Evolutionary conservation across 768 basidiomycete genomes (phyloP), one percentile per base, ranked within the genome.

Genomic region (Naganishia antarctica): DNA sequence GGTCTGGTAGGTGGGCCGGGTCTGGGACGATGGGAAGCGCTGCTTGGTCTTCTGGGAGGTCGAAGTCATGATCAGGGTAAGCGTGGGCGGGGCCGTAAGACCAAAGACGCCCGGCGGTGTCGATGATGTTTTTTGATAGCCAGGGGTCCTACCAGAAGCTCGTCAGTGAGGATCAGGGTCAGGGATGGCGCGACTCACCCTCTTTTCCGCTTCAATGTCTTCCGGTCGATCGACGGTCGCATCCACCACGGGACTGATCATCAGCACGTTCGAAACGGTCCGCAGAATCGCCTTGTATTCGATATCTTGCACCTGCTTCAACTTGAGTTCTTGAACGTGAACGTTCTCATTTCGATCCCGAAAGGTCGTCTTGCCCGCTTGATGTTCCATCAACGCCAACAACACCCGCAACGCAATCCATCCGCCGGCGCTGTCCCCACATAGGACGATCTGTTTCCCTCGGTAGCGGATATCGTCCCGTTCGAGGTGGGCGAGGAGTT

Each of bases 391-490:
- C 59, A 70, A 8, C 23, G 49, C 31, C 25, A 59, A 31, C 16
- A 67, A 16, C 4, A 68, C 15, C 29, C 64, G 25, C 15, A 67
- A 28, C 5, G 59, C 46, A 37, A 66, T 49, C 66, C 67, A 70
- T 2, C 69, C 69, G 18, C 69, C 69, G 2, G 69, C 66, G 15
- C 64, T 66, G 32, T 70, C 69, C n/a, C 69, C 69, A 61, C 63
- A 63, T 16, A 62, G 37, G 28, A 70, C 48, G 44, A 70, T 47
- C 12, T 65, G 44, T 37, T 70, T 66, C 29, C 48, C 60, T 16
- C 34, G 29, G 50, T 70, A 70, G 26, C 66, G 45, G 8, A 60
- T 32, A 46, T 70, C 68, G 16, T 48, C 48, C 4, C 18, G 18
- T n/a, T 47, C 32, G 26, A 70, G 18, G 1, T 46, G 18, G 15